phyloP scores from a whole-genome alignment of 2,329 filamentous ascomycete genomes.

The Parastagonospora nodorum region DNA sequence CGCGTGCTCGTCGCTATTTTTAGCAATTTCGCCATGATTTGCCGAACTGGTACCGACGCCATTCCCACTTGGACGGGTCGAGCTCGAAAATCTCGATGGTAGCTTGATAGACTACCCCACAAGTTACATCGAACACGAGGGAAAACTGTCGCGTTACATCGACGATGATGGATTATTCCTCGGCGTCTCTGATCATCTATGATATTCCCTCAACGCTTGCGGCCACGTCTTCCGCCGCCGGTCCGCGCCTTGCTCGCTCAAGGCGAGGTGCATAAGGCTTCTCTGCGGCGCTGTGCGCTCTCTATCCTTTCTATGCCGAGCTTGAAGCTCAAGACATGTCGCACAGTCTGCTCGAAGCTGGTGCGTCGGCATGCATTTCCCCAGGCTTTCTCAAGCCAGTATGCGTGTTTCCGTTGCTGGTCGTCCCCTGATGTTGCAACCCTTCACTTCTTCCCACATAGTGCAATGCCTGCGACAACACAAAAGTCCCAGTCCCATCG shows the following conservation, averaged over 20 bases:
- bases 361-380: no score
- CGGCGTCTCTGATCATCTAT: background rate
- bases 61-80: background rate
- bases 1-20: background rate
- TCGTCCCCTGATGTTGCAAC: no score
- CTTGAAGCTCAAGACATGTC: no score
- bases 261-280: no score
- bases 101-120: background rate
- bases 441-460: conserved; percentile 30
- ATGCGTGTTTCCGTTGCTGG: no score
- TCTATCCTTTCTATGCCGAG: no score
- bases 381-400: no score
- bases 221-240: background rate
- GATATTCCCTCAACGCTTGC: background rate
- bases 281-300: no score
- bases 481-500: conserved; percentile 35
- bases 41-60: background rate
- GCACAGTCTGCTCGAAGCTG: no score
- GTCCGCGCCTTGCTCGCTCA: no score
- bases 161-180: background rate
- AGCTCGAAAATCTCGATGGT: background rate
- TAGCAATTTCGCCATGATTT: background rate
- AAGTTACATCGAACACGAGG: background rate
- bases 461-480: conserved; percentile 25
- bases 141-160: background rate